Conservation (phyloP, 331 rosid species). For the Prunus yedoensis region DNA sequence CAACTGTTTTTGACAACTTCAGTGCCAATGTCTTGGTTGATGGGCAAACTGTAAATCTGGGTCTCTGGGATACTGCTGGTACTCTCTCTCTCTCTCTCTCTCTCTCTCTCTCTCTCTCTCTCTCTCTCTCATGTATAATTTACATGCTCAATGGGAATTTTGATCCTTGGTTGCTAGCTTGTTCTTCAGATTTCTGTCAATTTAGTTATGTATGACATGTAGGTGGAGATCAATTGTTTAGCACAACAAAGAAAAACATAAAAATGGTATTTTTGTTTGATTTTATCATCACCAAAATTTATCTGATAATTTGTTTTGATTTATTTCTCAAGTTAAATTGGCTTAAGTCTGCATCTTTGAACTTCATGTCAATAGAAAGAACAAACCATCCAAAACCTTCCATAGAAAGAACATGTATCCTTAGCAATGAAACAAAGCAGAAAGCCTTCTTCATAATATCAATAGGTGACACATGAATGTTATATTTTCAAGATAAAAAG, state of each 20-base stretch:
- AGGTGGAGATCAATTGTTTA: not conserved
- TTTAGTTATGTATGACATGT: not conserved
- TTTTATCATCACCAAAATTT: not conserved
- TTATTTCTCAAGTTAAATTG: not conserved
- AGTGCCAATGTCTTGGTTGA: constrained; percentile 53
- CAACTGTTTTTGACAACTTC: constrained; percentile 61
- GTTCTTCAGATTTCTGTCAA: not conserved
- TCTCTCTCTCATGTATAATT: not conserved
- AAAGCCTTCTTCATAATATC: not conserved
- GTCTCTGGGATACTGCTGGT: constrained; percentile 75
- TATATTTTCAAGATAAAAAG: not conserved
- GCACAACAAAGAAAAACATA: not conserved
- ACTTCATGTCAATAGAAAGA: not conserved
- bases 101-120: not conserved
- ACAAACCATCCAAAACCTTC: not conserved
- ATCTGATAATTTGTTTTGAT: not conserved
- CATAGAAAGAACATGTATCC: not conserved
- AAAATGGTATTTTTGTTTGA: not conserved
- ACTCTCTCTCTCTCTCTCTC: constrained; percentile 1
- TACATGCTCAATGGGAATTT: not conserved
- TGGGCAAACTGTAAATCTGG: constrained; percentile 50
- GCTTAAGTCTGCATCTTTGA: not conserved
- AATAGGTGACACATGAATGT: not conserved
- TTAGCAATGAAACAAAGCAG: not conserved
- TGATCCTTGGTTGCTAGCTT: not conserved